These are phyloP conservation scores for Allomyces javanicus DNA, from an alignment of 192 early-diverging fungal genomes.

Conservation along the genomic window DNA sequence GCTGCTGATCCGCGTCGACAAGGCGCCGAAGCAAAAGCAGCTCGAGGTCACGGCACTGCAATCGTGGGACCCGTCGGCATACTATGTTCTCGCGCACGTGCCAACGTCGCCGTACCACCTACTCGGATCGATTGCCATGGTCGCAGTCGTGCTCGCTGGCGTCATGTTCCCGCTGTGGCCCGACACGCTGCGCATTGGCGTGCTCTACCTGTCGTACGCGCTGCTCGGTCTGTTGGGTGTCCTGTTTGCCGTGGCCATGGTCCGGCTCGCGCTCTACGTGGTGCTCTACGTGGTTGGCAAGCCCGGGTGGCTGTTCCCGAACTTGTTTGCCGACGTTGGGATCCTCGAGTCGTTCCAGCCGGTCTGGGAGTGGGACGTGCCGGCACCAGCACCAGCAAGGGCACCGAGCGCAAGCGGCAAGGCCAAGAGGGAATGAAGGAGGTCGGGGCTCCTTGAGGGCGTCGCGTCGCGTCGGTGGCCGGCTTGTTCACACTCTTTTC, in stretches of 20 bases:
- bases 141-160: constrained; percentile 64
- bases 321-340: constrained; percentile 88
- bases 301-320: constrained; percentile 90
- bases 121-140: constrained; percentile 56
- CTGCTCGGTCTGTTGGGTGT: constrained; percentile 68
- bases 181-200: constrained; percentile 48
- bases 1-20: constrained; percentile 59
- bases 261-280: constrained; percentile 71
- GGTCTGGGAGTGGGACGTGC: constrained; percentile 61
- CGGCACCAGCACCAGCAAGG: constrained; percentile 3
- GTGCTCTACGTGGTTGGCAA: constrained; percentile 46
- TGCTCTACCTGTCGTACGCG: constrained; percentile 74
- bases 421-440: not conserved
- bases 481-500: no score
- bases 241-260: constrained; percentile 68
- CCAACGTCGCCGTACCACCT: constrained; percentile 60
- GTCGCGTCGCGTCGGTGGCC: no score
- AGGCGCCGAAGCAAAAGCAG: constrained; percentile 16
- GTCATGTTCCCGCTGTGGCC: constrained; percentile 99
- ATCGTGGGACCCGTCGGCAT: constrained; percentile 54
- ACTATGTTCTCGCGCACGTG: constrained; percentile 88
- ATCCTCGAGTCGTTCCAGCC: constrained; percentile 87
- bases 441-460: no score
- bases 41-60: constrained; percentile 34
- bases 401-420: not conserved